Evolutionary conservation across 164 flowering plant genomes (phyloP).

Genomic region (Paratinospora sagittata): DNA sequence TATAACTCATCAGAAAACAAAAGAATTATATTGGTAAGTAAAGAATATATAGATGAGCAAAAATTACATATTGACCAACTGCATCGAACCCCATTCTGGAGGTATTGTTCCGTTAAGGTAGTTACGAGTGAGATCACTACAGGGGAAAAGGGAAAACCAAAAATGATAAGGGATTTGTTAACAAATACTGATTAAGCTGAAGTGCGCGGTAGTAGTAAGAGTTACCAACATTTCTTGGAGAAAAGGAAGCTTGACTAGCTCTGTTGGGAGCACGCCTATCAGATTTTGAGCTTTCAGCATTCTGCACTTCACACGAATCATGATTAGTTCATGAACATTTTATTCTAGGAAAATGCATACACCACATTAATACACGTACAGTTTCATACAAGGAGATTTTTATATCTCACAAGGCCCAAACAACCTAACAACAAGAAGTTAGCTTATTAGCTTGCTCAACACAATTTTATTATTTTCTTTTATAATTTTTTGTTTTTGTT

Average conservation of each 20-base stretch:
- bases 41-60: not conserved
- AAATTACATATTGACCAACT: conserved; percentile 24
- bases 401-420: no score
- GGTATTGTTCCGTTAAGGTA: conserved; percentile 62
- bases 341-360: no score
- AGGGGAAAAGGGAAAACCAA: no score
- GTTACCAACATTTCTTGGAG: conserved; percentile 53
- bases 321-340: no score
- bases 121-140: conserved; percentile 50
- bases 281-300: conserved; percentile 45
- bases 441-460: no score
- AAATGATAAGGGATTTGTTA: not conserved
- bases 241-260: conserved; percentile 51
- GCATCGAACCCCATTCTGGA: conserved; percentile 41
- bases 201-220: no score
- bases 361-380: no score
- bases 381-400: no score
- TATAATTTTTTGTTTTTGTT: no score
- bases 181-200: not conserved
- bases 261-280: conserved; percentile 61
- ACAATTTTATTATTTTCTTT: no score
- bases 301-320: conserved; percentile 20
- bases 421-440: no score
- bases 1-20: not conserved
- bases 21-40: not conserved